Percentiles rank a stretch among this genome's conserved stretches.
Evolutionary conservation across 1,284 basidiomycete genomes (phyloP).

Genomic region (Abortiporus biennis): DNA sequence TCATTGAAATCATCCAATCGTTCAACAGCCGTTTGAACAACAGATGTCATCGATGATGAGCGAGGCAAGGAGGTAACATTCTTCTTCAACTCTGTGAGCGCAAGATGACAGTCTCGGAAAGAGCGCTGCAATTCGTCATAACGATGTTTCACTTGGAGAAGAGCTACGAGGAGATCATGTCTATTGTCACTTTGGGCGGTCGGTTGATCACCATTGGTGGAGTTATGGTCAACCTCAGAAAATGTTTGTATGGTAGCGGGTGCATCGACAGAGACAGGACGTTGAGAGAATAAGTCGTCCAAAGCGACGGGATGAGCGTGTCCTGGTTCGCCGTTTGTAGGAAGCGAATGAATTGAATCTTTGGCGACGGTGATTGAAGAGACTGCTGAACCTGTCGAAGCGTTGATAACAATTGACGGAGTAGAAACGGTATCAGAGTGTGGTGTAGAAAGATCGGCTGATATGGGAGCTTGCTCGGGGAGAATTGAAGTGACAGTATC

Average conservation of each 20-base stretch:
- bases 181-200: slow-evolving; percentile 12
- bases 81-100: slow-evolving; percentile 51
- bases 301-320: no score
- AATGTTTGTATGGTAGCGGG: background rate
- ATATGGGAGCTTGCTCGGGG: background rate
- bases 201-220: slow-evolving; percentile 5
- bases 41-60: slow-evolving; percentile 22
- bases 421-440: no score
- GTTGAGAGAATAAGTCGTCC: background rate
- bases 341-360: no score
- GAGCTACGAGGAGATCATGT: slow-evolving; percentile 37
- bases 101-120: slow-evolving; percentile 64
- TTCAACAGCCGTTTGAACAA: slow-evolving; percentile 52
- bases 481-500: background rate
- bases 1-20: slow-evolving; percentile 77
- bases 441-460: no score
- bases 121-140: slow-evolving; percentile 58
- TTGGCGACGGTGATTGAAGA: no score
- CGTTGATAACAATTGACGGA: no score
- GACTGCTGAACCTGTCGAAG: no score
- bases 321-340: no score
- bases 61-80: slow-evolving; percentile 22
- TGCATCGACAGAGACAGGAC: no score
- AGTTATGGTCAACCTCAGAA: background rate
- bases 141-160: slow-evolving; percentile 40